Conservation (phyloP, 2,329 filamentous ascomycete species). For the Ophiostoma sp. region DNA sequence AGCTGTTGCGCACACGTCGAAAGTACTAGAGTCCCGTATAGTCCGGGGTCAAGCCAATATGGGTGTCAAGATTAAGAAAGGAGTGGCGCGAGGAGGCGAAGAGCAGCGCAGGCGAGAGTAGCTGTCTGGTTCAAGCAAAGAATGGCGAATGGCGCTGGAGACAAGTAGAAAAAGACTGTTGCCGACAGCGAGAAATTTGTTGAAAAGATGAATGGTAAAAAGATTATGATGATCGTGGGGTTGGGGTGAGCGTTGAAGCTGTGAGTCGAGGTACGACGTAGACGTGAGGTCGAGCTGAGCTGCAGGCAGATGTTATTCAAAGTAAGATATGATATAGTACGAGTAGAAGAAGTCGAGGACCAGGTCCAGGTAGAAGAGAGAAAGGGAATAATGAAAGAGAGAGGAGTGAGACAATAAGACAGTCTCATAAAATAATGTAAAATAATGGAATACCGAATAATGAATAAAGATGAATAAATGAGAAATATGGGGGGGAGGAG, state of each 20-base stretch:
- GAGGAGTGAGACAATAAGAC: neutral
- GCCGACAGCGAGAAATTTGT: no score
- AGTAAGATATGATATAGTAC: neutral
- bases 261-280: neutral
- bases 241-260: neutral
- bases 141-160: neutral
- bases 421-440: slow-evolving; percentile 8
- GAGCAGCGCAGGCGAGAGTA: neutral
- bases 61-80: neutral
- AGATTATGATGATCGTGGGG: neutral
- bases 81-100: neutral
- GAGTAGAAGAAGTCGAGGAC: slow-evolving; percentile 8
- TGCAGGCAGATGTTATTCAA: neutral
- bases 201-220: neutral
- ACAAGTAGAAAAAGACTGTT: neutral
- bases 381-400: neutral
- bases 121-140: neutral
- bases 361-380: neutral
- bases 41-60: slow-evolving; percentile 2
- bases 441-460: no score
- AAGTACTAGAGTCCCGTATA: neutral
- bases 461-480: neutral
- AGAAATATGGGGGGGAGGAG: neutral
- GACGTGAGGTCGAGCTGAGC: neutral
- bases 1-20: no score